Evolutionary conservation across 225 moss, liverwort and hornwort genomes (phyloP), one percentile per base, ranked within the genome.

Genomic region (Bryum argenteum): DNA sequence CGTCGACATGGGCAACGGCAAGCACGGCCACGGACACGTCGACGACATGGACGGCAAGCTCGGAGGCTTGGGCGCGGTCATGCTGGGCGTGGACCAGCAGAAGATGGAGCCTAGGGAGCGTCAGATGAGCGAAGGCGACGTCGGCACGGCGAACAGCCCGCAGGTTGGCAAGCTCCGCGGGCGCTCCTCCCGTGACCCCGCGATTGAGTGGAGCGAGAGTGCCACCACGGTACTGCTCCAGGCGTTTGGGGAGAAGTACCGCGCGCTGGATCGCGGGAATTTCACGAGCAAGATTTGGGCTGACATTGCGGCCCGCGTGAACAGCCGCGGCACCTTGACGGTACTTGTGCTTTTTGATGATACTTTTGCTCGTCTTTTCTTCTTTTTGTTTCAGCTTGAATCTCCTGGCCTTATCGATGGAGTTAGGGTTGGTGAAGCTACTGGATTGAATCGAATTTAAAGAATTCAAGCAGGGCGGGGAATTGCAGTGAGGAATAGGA

Each of bases 251-350:
- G 85, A 85, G 79, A 85, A 85, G 63, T 85, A 85, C 48, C 82
- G 82, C 3, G 82, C 85, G 13, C 77, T 85, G 58, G 85, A 85
- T 77, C 85, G 85, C 10, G 85, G 85, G 64, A 85, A 85, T 82
- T 85, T 85, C 23, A 85, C 85, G 62, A 85, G 85, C 79, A 85
- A 85, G 82, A 85, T 85, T 65, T 85, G 85, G 85, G 79, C 85
- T 39, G 85, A 85, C 77, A 85, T 85, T 71, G 85, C 85, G 39
- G 67, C 74, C 16, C 61, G 82, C 15, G 85, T 85, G 18, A 85
- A 85, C 63, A 67, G 57, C 23, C 82, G 82, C 54, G 81, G 79
- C 42, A 65, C 80, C 5, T 14, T 84, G 48, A 75, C 81, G 74
- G 84, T 78, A 55, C 48, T 48, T 15, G 48, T 17, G 48, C 15